phyloP scores from a whole-genome alignment of 768 basidiomycete genomes.

The Chalciporus chontae region DNA sequence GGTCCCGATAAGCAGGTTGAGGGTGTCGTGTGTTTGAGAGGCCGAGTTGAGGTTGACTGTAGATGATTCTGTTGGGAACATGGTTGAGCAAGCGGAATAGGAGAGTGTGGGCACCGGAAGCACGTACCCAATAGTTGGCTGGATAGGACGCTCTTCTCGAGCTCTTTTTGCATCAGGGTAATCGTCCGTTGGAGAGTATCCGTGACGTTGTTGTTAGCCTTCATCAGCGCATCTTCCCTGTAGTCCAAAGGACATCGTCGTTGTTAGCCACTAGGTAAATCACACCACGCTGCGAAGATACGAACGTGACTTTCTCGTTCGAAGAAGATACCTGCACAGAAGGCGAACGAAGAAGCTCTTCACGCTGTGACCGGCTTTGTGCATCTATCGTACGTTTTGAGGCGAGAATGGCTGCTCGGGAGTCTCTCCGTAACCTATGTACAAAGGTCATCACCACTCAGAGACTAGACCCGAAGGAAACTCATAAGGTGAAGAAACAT shows the following conservation, averaged over 20 bases:
- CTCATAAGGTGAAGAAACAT: not conserved
- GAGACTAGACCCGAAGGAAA: not conserved
- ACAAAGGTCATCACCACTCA: not conserved
- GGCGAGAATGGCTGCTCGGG: slow-evolving; percentile 61
- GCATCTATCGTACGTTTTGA: slow-evolving; percentile 76
- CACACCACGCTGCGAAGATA: slow-evolving; percentile 13
- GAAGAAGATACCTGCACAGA: slow-evolving; percentile 35
- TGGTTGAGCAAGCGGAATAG: not conserved
- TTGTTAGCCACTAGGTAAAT: not conserved
- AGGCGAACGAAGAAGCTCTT: slow-evolving; percentile 63
- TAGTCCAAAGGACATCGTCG: not conserved
- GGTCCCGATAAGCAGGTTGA: slow-evolving; percentile 65
- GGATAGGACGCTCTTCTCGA: slow-evolving; percentile 84
- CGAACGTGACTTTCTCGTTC: slow-evolving; percentile 63
- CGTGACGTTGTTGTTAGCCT: slow-evolving; percentile 86
- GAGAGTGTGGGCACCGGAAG: not conserved
- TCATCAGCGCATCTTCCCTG: slow-evolving; percentile 85
- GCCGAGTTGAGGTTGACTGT: slow-evolving; percentile 74
- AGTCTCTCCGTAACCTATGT: slow-evolving; percentile 57
- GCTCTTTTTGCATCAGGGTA: slow-evolving; percentile 83
- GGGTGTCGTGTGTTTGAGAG: slow-evolving; percentile 70
- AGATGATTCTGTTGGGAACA: slow-evolving; percentile 56
- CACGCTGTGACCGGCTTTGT: slow-evolving; percentile 52
- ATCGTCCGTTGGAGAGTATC: slow-evolving; percentile 83
- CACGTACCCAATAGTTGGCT: slow-evolving; percentile 77